Base-by-base conservation (phyloP, 768 basidiomycete species). In the Pisolithus orientalis region DNA sequence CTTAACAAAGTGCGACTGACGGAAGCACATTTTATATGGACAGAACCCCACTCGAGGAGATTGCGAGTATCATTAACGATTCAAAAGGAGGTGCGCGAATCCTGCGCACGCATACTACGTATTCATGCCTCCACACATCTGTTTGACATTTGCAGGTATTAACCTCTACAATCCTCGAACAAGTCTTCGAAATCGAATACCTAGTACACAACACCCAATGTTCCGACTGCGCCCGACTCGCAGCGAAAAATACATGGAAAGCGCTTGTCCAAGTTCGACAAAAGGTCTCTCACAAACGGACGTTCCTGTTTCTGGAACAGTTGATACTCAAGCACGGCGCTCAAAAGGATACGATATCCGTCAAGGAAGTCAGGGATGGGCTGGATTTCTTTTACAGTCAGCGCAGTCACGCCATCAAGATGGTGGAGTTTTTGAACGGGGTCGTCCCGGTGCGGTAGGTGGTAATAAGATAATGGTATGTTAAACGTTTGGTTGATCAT, bases 1-100 rank as follows among this genome's bases (percentile, higher is more conserved):
- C 75, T 98, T 24, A 86, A 83, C 61, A 94, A 92, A 75, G 93
- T 98, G 27, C 88, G 95, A 46, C 72, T 99, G 40, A 94, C 96
- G n/a, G 95, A 98, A 56, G 96, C 96, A 2, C 90, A 93, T 57
- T 98, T 98, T 68, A 92, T 98, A 62, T 99, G 96, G 96, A 99
- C 96, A 21, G 96, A 99, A 65, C 96, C 96, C 3, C 95, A 99
- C 71, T 94, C 90, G 38, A 94, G 94, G 64, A 80, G 96, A 37
- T 68, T 98, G 56, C 81, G 92, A 44, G 84, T 99, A 51, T 95
- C 95, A 49, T 72, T 99, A 61, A 96, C 95, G 0, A 94, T 99
- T 56, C 96, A 99, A 73, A 99, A 99, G 75, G 96, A 98, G 79
- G 93, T 93, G 44, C 25, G 82, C 65, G 13, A 14, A 27, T 9